Evolutionary conservation across 306 rosid genomes (phyloP), one percentile per base, ranked within the genome.

Genomic region (Psophocarpus tetragonolobus): DNA sequence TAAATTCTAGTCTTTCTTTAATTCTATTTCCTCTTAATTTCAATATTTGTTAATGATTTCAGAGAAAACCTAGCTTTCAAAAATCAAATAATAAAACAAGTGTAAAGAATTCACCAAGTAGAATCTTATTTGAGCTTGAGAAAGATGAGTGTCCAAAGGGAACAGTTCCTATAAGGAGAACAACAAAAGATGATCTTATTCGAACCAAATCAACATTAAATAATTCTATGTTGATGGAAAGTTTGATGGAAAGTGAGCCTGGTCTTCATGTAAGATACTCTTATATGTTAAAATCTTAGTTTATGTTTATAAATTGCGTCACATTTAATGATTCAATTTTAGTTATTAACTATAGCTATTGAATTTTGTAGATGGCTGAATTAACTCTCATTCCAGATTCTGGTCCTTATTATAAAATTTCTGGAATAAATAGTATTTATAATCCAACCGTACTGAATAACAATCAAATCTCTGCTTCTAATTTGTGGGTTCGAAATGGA

Each of bases 51-150:
- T 66, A 51, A n/a, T 53, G 2, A 10, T 66, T 18, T 38, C 3
- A 71, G 73, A 48, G 24, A 47, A 61, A 79, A 60, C 83, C 78
- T 10, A 61, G 23, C 30, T 61, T 61, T 58, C 32, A 33, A 3
- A 33, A 3, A 29, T 8, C 23, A 8, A 21, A 4, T 8, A 8
- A 0, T 32, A 20, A 57, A 69, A 44, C 11, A 9, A 17, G 4
- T 23, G 5, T 4, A 5, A 4, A 12, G 0, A 23, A 3, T 7
- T 71, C 26, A 15, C 12, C n/a, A 0, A 4, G 4, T 5, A 71
- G 20, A 18, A 0, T 9, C 0, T 35, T 5, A 0, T 35, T 12
- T 11, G 3, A 17, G 5, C 57, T 79, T 21, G 73, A 47, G 54
- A 62, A 61, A 4, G 42, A 8, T 1, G 0, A 0, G 0, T 79